Conservation (phyloP, 345 rosid species). For the Rhodamnia rubescens region DNA sequence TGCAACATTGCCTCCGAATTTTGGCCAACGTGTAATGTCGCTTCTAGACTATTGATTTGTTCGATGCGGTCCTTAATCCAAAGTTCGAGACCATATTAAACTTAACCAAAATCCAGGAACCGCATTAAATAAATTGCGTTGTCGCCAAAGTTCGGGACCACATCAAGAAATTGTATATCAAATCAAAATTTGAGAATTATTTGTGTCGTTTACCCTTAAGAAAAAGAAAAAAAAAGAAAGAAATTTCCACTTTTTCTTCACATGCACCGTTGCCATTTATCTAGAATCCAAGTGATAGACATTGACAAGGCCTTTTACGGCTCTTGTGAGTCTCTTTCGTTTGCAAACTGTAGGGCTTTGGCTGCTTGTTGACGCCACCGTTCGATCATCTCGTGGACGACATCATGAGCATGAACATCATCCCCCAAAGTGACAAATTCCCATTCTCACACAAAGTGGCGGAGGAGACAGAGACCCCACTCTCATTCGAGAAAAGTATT, state of each 20-base stretch:
- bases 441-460: neutral
- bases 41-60: neutral
- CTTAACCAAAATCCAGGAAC: fast-evolving
- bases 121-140: too few relatives aligned
- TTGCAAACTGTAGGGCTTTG: neutral
- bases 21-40: fast-evolving
- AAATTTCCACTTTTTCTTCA: too few relatives aligned
- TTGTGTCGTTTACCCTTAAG: neutral
- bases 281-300: neutral
- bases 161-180: fast-evolving
- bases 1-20: too few relatives aligned
- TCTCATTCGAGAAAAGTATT: neutral
- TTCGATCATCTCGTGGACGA: neutral
- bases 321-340: neutral
- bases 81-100: fast-evolving
- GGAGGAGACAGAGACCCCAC: neutral
- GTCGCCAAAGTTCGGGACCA: fast-evolving
- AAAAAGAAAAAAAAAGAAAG: too few relatives aligned
- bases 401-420: neutral
- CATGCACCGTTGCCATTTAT: too few relatives aligned
- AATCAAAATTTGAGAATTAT: fast-evolving
- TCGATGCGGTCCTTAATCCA: fast-evolving
- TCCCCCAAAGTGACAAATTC: neutral
- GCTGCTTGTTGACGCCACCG: neutral
- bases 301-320: neutral